Percentiles rank a stretch among this genome's conserved stretches.
Evolutionary conservation across 345 rosid genomes (phyloP).

Genomic region (Ceriops decandra): DNA sequence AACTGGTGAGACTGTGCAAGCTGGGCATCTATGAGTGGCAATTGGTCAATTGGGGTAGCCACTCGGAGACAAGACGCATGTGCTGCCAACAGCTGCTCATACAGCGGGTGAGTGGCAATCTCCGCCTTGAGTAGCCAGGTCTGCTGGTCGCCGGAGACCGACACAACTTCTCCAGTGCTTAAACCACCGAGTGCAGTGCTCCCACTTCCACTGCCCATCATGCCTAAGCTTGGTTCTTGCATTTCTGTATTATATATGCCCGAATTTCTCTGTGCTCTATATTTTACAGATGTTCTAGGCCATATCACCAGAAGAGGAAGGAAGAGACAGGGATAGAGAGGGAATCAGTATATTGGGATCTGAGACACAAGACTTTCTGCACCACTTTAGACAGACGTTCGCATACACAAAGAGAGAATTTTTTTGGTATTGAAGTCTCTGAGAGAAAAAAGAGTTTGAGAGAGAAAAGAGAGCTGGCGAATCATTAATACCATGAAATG

Average conservation of each 20-base stretch:
- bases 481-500: constrained; percentile 26
- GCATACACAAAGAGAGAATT: neutral
- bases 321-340: neutral
- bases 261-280: neutral
- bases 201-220: constrained; percentile 52
- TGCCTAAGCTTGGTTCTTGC: constrained; percentile 72
- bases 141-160: constrained; percentile 43
- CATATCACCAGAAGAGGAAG: neutral
- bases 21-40: constrained; percentile 90
- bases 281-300: neutral
- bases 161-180: constrained; percentile 36
- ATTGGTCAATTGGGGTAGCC: constrained; percentile 94
- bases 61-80: constrained; percentile 90
- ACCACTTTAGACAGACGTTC: constrained; percentile 25
- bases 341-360: constrained; percentile 43
- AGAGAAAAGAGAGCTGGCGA: constrained; percentile 16
- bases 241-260: constrained; percentile 28
- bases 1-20: constrained; percentile 74
- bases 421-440: neutral
- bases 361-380: constrained; percentile 43
- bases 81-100: constrained; percentile 76
- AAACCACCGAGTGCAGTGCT: constrained; percentile 29
- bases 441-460: neutral
- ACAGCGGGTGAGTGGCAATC: constrained; percentile 78
- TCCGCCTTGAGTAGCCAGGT: constrained; percentile 72